Percentiles rank a stretch among this genome's conserved stretches.
These are phyloP conservation scores for Heimioporus punctisporus DNA, from an alignment of 1,284 basidiomycete genomes.

Conservation along the genomic window DNA sequence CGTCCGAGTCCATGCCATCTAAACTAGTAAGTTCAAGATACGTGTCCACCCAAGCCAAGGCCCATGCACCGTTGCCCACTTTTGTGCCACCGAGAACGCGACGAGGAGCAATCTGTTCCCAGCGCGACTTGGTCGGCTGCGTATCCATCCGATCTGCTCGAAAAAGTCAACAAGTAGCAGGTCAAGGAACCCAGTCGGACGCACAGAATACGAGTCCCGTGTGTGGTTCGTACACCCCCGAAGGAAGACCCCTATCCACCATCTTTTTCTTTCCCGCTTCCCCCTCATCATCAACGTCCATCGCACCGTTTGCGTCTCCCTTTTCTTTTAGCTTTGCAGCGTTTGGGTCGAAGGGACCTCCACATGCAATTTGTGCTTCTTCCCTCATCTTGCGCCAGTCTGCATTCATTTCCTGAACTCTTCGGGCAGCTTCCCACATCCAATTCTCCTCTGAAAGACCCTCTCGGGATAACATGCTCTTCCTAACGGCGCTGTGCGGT, in stretches of 20 bases:
- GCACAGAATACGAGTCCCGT: conserved; percentile 67
- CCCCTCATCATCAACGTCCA: conserved; percentile 21
- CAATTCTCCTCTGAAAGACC: conserved; percentile 87
- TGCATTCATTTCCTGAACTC: conserved; percentile 61
- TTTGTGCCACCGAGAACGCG: conserved; percentile 70
- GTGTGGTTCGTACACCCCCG: conserved; percentile 78
- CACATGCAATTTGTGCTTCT: conserved; percentile 53
- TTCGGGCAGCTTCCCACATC: conserved; percentile 80
- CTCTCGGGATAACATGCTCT: conserved; percentile 68
- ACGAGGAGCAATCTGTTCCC: conserved; percentile 53
- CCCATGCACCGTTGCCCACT: conserved; percentile 77
- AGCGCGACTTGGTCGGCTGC: conserved; percentile 66
- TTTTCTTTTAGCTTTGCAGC: conserved; percentile 27
- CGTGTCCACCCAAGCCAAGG: conserved; percentile 76
- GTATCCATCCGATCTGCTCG: conserved; percentile 67
- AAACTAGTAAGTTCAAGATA: conserved; percentile 53
- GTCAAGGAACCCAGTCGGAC: conserved; percentile 23
- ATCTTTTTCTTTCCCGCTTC: conserved; percentile 34
- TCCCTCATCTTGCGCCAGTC: conserved; percentile 66
- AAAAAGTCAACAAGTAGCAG: conserved; percentile 1
- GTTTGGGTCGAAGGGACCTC: conserved; percentile 36
- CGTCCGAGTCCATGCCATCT: conserved; percentile 20
- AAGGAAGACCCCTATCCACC: conserved; percentile 41
- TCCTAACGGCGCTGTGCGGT: conserved; percentile 77
- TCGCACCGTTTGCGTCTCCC: conserved; percentile 27